phyloP scores from a whole-genome alignment of 2,329 filamentous ascomycete species.

The Aspergillus unguis region DNA sequence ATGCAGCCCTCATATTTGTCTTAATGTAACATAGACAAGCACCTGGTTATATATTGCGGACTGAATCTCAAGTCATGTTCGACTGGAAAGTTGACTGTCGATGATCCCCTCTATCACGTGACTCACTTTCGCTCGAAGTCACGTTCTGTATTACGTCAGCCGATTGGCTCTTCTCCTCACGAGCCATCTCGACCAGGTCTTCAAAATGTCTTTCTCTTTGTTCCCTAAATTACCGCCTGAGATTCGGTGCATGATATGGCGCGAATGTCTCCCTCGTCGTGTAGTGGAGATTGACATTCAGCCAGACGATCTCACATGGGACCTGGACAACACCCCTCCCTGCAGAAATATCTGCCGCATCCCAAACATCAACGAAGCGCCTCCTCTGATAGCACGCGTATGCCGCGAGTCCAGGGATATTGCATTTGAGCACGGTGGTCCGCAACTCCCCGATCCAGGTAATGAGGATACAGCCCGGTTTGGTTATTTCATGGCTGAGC shows the following conservation, averaged over 20 bases:
- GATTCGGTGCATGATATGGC: conserved; percentile 10
- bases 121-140: too few relatives aligned
- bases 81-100: too few relatives aligned
- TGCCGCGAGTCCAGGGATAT: neutral
- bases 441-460: neutral
- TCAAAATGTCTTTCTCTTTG: neutral
- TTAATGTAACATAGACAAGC: too few relatives aligned
- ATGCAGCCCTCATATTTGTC: too few relatives aligned
- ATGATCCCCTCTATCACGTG: too few relatives aligned
- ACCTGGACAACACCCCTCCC: neutral
- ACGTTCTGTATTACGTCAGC: too few relatives aligned
- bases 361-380: neutral
- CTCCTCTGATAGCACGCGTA: neutral
- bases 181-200: neutral
- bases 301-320: conserved; percentile 1
- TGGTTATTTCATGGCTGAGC: neutral
- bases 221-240: conserved; percentile 8
- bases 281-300: conserved; percentile 7
- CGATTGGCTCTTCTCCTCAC: too few relatives aligned
- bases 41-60: too few relatives aligned
- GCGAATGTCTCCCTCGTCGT: conserved; percentile 8
- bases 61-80: too few relatives aligned
- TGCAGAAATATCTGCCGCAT: conserved; percentile 1
- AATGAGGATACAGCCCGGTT: neutral
- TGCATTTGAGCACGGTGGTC: neutral